Evolutionary conservation across 495 filamentous ascomycete genomes (phyloP), one percentile per base, ranked within the genome.

Genomic region (Tuber borchii): DNA sequence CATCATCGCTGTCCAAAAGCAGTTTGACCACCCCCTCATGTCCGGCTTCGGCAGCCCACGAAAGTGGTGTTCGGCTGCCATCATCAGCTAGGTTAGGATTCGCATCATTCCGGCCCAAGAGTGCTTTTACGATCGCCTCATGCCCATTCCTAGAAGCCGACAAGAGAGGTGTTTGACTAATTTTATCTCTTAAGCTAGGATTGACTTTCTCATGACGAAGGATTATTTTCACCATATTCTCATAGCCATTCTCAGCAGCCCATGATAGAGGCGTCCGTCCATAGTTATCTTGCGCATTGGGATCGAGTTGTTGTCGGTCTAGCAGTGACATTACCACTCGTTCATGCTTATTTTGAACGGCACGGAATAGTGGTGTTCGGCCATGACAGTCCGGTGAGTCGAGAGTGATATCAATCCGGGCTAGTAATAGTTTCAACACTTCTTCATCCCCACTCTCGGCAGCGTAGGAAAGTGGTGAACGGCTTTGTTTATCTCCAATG

Each of bases 61-160:
- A 40, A 6, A 40, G 39, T 6, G 39, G 39, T 6, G 39, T 40
- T 40, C 39, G 39, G 39, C 5, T 40, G 39, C 5, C 39, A 5
- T 40, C 1, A 4, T 40, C 39, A 4, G 39, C 5, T 4, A 40
- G 39, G 39, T 40, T 40, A 6, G 39, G 39, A 5, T 6, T 6
- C 5, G 39, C 39, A 40, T 40, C 39, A 40, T 40, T 40, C 39
- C 39, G 39, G 5, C 39, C 5, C 39, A 40, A 40, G 39, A 40
- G 39, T 6, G 39, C 39, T 4, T 40, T 40, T 22, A 76, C 68
- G 40, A 77, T 65, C n/a, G 17, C 37, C 10, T 71, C 75, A 7
- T 51, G 72, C 10, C 72, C 73, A 71, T 77, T 71, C 10, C 51
- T 74, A 31, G 65, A 61, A 40, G 72, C 75, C 75, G 45, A 71